Percentiles rank a stretch among this genome's conserved stretches.
phyloP scores from a whole-genome alignment of 306 rosid genomes.

The Cicer chorassanicum region DNA sequence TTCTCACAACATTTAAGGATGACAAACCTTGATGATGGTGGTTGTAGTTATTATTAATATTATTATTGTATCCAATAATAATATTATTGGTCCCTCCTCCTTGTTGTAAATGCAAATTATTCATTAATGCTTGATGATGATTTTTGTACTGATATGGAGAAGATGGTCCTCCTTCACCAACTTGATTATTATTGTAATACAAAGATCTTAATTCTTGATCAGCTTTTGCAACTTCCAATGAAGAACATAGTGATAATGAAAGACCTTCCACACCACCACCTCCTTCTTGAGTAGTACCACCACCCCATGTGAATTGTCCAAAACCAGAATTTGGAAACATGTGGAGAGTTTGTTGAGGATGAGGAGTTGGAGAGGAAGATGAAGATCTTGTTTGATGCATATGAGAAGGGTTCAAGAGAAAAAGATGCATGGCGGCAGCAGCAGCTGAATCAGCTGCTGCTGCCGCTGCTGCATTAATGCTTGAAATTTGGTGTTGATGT shows the following conservation, averaged over 20 bases:
- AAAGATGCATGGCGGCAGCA: conserved; percentile 85
- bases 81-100: conserved; percentile 35
- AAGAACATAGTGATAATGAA: conserved; percentile 69
- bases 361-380: conserved; percentile 53
- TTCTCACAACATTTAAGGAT: conserved; percentile 59
- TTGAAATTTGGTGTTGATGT: conserved; percentile 54
- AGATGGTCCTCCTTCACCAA: conserved; percentile 37
- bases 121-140: conserved; percentile 45
- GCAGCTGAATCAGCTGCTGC: conserved; percentile 81
- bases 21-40: conserved; percentile 45
- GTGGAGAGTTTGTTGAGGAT: conserved; percentile 53
- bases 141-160: conserved; percentile 57
- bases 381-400: conserved; percentile 62
- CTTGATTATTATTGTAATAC: conserved; percentile 50
- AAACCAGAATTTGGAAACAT: conserved; percentile 57
- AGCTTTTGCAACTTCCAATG: conserved; percentile 75
- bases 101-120: conserved; percentile 49
- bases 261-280: conserved; percentile 65
- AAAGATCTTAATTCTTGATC: conserved; percentile 69
- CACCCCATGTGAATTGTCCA: conserved; percentile 77
- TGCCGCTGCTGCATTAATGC: conserved; percentile 76
- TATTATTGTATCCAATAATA: conserved; percentile 26
- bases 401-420: conserved; percentile 74
- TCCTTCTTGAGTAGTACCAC: conserved; percentile 43
- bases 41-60: neutral